Percentiles rank a stretch among this genome's conserved stretches.
These are phyloP conservation scores for Tolypocladium pustulatum DNA, from an alignment of 2,329 filamentous ascomycete genomes.

Conservation along the genomic window DNA sequence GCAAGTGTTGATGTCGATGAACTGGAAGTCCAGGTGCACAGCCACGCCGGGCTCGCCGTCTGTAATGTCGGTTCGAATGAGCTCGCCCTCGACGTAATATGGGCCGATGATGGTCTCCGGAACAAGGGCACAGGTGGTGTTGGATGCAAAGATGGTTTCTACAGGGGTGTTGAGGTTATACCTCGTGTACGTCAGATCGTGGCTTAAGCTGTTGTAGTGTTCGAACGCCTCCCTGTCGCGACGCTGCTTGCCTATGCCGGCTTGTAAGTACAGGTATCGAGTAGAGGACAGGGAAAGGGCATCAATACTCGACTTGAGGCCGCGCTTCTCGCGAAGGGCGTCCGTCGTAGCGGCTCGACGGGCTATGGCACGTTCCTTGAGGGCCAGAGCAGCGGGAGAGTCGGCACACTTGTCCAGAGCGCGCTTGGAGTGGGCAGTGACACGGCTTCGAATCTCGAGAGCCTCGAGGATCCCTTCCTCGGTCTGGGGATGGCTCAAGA, in stretches of 20 bases:
- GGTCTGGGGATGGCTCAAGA: constrained; percentile 9
- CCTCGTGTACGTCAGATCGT: constrained; percentile 1
- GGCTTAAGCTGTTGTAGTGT: constrained; percentile 1
- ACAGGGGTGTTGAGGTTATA: constrained; percentile 4
- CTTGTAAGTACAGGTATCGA: neutral
- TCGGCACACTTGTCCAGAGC: constrained; percentile 2
- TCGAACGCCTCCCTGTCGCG: constrained; percentile 2
- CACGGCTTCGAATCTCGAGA: neutral
- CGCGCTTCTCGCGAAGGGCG: constrained; percentile 3
- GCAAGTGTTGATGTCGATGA: constrained; percentile 31
- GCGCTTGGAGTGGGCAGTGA: constrained; percentile 4
- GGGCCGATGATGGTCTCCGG: constrained; percentile 8
- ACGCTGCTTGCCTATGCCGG: neutral
- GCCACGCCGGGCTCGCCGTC: constrained; percentile 28
- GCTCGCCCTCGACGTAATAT: constrained; percentile 22
- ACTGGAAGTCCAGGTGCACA: constrained; percentile 30
- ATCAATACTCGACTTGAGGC: constrained; percentile 4
- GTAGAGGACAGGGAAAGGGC: neutral
- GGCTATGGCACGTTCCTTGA: constrained; percentile 5
- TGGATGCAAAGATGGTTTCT: constrained; percentile 4
- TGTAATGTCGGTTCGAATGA: constrained; percentile 26
- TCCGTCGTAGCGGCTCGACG: constrained; percentile 5
- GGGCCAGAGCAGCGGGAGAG: constrained; percentile 1
- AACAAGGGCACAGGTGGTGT: constrained; percentile 6
- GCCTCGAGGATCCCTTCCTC: constrained; percentile 1